Conservation (phyloP, 2,329 filamentous ascomycete species). For the Phialemoniopsis sp. region DNA sequence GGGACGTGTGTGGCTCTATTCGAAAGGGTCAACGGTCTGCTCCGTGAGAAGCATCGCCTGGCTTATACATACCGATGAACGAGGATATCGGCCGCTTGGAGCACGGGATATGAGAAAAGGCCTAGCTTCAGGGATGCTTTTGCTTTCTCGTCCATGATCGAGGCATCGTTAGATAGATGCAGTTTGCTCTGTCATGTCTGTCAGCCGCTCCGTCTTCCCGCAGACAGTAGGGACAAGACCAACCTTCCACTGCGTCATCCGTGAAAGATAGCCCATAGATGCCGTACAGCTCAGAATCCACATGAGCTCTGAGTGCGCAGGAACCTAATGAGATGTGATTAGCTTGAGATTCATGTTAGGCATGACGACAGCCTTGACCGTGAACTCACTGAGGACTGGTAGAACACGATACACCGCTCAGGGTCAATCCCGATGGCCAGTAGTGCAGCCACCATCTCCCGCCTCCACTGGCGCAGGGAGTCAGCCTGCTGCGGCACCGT, state of each 20-base stretch:
- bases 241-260: constrained; percentile 99
- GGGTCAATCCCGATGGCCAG: constrained; percentile 82
- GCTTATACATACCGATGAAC: constrained; percentile 70
- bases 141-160: constrained; percentile 52
- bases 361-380: neutral
- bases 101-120: constrained; percentile 91
- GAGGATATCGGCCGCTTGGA: constrained; percentile 92
- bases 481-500: constrained; percentile 67
- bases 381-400: constrained; percentile 66
- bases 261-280: constrained; percentile 85
- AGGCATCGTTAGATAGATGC: constrained; percentile 54
- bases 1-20: constrained; percentile 84
- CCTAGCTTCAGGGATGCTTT: constrained; percentile 72
- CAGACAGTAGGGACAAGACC: constrained; percentile 2
- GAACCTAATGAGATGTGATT: constrained; percentile 43
- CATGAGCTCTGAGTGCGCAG: constrained; percentile 85
- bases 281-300: constrained; percentile 94
- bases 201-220: too few relatives aligned
- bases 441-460: constrained; percentile 73
- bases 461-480: constrained; percentile 59
- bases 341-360: too few relatives aligned
- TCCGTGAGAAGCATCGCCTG: too few relatives aligned
- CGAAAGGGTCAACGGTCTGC: neutral
- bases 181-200: constrained; percentile 61
- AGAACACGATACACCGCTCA: constrained; percentile 73